A percentile compares a stretch with the other conserved stretches of the same genome.
phyloP scores from a whole-genome alignment of 805 yeast species.

The Saccharomyces cerevisiae region DNA sequence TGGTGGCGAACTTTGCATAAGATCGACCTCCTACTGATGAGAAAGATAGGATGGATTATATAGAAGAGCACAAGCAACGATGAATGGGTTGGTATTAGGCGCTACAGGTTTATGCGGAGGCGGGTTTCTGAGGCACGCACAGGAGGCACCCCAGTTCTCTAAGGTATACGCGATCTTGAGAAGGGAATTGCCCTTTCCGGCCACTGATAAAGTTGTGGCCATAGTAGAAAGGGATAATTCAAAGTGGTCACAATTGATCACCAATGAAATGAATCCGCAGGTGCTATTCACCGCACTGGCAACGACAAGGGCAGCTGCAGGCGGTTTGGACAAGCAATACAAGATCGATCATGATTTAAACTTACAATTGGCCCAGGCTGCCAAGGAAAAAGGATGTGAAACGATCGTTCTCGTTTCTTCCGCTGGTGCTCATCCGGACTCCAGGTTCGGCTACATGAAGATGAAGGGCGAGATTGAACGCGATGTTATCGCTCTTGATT shows the following conservation, averaged over 20 bases:
- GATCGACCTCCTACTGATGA: neutral
- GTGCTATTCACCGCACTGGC: constrained; percentile 62
- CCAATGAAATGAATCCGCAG: constrained; percentile 26
- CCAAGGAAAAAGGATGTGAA: constrained; percentile 58
- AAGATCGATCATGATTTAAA: constrained; percentile 71
- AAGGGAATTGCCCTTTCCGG: constrained; percentile 32
- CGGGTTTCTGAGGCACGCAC: constrained; percentile 42
- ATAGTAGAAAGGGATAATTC: constrained; percentile 39
- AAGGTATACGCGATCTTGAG: constrained; percentile 46
- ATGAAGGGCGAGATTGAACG: constrained; percentile 74
- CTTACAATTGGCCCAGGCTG: constrained; percentile 59
- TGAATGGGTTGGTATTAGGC: constrained; percentile 44
- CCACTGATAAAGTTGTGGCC: constrained; percentile 28
- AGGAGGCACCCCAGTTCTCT: constrained; percentile 30
- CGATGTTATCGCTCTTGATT: constrained; percentile 51
- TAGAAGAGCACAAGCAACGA: neutral
- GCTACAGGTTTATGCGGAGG: constrained; percentile 75
- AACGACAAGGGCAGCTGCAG: constrained; percentile 66
- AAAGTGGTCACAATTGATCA: constrained; percentile 43
- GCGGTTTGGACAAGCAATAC: constrained; percentile 60
- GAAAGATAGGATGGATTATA: neutral
- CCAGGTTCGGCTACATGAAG: constrained; percentile 52
- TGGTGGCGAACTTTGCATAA: neutral
- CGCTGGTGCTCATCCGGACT: constrained; percentile 49
- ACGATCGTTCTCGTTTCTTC: constrained; percentile 65